Evolutionary conservation across 495 filamentous ascomycete genomes (phyloP).

Genomic region (Aspergillus cavernicola): DNA sequence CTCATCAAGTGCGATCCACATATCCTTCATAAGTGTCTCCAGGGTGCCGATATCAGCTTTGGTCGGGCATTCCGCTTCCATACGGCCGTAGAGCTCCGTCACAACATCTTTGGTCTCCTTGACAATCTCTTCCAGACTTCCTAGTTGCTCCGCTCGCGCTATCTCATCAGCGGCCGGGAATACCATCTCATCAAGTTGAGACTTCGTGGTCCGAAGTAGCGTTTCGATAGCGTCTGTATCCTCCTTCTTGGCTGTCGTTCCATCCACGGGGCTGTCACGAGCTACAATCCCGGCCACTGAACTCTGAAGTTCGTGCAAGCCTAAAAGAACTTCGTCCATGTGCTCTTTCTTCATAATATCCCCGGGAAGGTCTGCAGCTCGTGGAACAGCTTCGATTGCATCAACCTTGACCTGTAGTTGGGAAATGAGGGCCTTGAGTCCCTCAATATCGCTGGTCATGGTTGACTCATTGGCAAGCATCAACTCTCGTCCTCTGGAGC

Average conservation of each 20-base stretch:
- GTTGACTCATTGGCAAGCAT: conserved; percentile 49
- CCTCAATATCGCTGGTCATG: conserved; percentile 71
- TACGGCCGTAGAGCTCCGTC: conserved; percentile 49
- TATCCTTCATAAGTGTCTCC: conserved; percentile 70
- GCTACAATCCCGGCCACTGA: conserved; percentile 45
- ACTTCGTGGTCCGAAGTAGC: conserved; percentile 78
- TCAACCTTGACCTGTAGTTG: conserved; percentile 82
- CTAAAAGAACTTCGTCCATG: conserved; percentile 55
- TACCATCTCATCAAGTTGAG: conserved; percentile 71
- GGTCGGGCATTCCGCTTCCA: conserved; percentile 61
- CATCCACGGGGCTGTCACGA: conserved; percentile 35
- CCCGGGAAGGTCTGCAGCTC: conserved; percentile 38
- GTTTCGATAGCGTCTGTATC: conserved; percentile 88
- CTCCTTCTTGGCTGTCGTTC: conserved; percentile 56
- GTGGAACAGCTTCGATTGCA: conserved; percentile 62
- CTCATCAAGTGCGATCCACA: conserved; percentile 70
- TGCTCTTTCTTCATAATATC: conserved; percentile 54
- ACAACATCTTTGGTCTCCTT: conserved; percentile 69
- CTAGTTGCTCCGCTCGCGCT: conserved; percentile 75
- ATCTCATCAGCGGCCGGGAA: conserved; percentile 55
- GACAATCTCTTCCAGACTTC: conserved; percentile 65
- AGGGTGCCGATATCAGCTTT: conserved; percentile 75
- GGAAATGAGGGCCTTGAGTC: conserved; percentile 74
- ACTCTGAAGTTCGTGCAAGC: conserved; percentile 56
- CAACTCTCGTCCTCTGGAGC: conserved; percentile 48